Evolutionary conservation across 352 stramenopile species (phyloP), one percentile per base, ranked within the genome.

Genomic region (Plasmopara viticola): DNA sequence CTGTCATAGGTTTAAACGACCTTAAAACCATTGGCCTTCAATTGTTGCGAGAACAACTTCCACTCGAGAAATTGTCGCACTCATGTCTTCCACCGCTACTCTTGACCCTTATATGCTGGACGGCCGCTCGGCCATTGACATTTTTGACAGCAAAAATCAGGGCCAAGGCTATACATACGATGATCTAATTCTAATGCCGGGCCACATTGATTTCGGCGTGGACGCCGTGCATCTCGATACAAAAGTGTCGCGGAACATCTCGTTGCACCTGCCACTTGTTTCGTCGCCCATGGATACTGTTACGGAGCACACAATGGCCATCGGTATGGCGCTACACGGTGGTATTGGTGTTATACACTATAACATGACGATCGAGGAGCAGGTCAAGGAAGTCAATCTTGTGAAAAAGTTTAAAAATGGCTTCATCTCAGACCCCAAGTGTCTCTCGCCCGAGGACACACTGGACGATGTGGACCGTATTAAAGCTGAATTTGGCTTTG

Each of bases 361-460:
- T 74, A 99, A 99, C 87, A 98, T 98, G 82, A 97, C 83, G 28
- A 69, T 98, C 28, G 90, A 98, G 57, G 95, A 99, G 55, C 97
- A 99, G 76, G 96, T 87, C 20, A 92, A 93, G 61, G 86, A 95
- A 62, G 89, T 97, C 70, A 68, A 70, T 31, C 72, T 94, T 17
- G 97, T 99, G 29, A 99, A 99, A 81, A 97, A 97, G 60, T 99
- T 98, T 78, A 99, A 99, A 81, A 99, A 99, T 72, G 97, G 97
- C 37, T 99, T 99, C 79, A 99, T 99, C 73, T 97, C 94, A 28
- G 94, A 99, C 76, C 97, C 97, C 39, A 94, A 98, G 62, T 97
- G 87, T 59, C 77, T 99, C 15, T 97, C 86, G 42, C 96, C 96
- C 1, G 80, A 98, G 42, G 66, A 97, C 71, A 99, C 96, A 14